Evolutionary conservation across 73 alveolate genomes (phyloP), one percentile per base, ranked within the genome.

Genomic region (Paramecium octaurelia): DNA sequence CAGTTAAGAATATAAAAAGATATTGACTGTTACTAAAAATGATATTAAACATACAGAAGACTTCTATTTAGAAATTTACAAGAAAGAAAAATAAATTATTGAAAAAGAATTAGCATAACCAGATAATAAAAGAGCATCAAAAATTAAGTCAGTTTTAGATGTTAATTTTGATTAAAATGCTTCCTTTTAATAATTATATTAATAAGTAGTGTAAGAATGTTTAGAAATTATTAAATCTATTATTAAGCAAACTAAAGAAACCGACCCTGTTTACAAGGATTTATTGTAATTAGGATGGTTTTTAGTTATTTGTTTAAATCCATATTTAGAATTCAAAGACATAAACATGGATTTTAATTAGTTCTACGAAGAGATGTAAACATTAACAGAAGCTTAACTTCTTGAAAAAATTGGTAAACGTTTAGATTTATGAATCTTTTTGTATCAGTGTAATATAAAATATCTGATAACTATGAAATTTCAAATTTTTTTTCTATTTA

Each of bases 11-110:
- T 80, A 80, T 23, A 42, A 80, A 80, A 80, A 80, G 24, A 80
- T 80, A 44, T 80, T 80, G 48, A 80, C 70, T 11, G 91, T 80
- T 23, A 80, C 91, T 18, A 80, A 80, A 80, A 80, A 80, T 80
- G 91, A 80, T 80, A 80, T 80, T 3, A 80, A 48, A 46, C 91
- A 80, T 27, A 80, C 91, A 8, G 91, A 44, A 8, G 91, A 80
- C 38, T 80, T 80, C 36, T 80, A 80, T 80, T 46, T 80, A 44
- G 91, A 80, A 35, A 80, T 80, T 24, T 80, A 44, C 48, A 80
- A 80, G 8, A 80, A 80, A 80, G 91, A 80, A 80, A 42, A 80
- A 80, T 42, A 42, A 24, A 80, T 80, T 35, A 80, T 80, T 44
- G 91, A 80, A 24, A 80, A 80, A 48, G 91, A 80, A 35, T 23